These are phyloP conservation scores for Ophiostoma montium DNA, from an alignment of 2,329 filamentous ascomycete genomes.

Conservation along the genomic window DNA sequence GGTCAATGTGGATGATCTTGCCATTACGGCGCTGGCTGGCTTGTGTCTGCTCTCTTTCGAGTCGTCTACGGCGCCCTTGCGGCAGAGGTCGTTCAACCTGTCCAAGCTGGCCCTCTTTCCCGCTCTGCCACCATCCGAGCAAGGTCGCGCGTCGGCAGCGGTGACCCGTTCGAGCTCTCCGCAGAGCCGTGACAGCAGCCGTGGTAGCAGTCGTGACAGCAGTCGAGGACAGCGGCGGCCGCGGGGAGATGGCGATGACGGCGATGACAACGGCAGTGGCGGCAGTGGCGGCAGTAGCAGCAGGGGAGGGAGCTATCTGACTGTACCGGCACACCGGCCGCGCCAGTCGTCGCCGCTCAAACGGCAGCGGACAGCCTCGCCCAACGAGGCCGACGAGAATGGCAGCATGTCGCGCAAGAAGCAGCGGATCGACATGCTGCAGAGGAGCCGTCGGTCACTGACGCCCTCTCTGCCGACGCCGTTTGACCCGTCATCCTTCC, in stretches of 20 bases:
- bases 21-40: not conserved
- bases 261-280: no score
- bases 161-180: not conserved
- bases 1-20: not conserved
- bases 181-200: not conserved
- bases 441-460: no score
- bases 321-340: not conserved
- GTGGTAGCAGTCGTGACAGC: no score
- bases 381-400: no score
- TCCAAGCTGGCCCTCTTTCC: no score
- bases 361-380: not conserved
- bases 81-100: not conserved
- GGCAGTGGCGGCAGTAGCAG: not conserved
- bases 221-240: no score
- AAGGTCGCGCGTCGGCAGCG: no score
- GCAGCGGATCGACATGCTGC: no score
- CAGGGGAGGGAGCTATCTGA: not conserved
- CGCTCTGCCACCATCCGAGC: no score
- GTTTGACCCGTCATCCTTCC: conserved; percentile 7
- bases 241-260: no score
- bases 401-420: no score
- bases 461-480: not conserved
- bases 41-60: not conserved
- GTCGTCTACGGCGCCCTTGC: not conserved
- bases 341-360: not conserved